Base-by-base conservation (phyloP, 345 rosid genomes). In the Pugionium dolabratum region DNA sequence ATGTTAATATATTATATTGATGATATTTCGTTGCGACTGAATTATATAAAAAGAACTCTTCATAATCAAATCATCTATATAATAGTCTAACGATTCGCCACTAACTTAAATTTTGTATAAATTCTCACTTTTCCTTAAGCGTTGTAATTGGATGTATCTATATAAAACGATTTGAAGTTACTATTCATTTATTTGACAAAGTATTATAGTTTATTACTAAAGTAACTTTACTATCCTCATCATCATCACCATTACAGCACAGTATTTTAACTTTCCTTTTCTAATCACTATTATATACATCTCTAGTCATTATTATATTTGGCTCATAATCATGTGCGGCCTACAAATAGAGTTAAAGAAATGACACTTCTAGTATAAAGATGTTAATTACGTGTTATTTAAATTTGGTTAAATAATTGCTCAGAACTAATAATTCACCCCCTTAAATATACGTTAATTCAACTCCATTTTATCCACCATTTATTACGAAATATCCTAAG, bases 71-170 rank as follows among this genome's bases (percentile, higher is more conserved):
- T 43, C 25, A 18, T 18, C 0, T 62, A 62, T 30, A 54, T 55
- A 54, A 47, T 39, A 71, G 39, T 32, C 58, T 52, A 71, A 63
- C 63, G 58, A 47, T 71, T 71, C 64, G 64, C 59, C 75, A 71
- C 70, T 64, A 48, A 63, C 51, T 39, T 31, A 46, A 30, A 30
- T 30, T 2, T 39, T 25, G 37, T 41, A 29, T 63, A 63, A 50
- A 32, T 62, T 40, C 59, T 9, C 25, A 6, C 75, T 31, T 71
- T 71, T n/a, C 58, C 31, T 31, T 25, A 10, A 30, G 69, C 58
- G 37, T 36, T 71, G 45, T 55, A 57, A 71, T 56, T 71, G 69
- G 69, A 36, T 62, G 51, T 57, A 39, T 25, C 51, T 26, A 10
- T 54, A 54, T 36, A 54, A 28, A 59, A 27, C 10, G n/a, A 40